These are phyloP conservation scores for Bauhinia variegata DNA, from an alignment of 306 rosid species.

Conservation along the genomic window DNA sequence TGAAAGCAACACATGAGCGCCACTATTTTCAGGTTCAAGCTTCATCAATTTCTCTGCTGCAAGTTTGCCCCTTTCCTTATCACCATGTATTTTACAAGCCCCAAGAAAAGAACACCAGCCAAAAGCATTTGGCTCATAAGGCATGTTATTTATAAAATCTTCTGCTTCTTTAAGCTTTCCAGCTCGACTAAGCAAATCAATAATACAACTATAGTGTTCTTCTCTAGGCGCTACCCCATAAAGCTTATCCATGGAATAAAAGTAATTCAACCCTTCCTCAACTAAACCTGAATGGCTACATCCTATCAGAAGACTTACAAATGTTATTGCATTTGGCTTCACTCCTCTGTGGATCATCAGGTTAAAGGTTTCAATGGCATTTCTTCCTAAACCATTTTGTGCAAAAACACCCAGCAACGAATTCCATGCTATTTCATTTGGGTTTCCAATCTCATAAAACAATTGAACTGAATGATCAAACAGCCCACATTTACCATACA, in stretches of 20 bases:
- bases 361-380: conserved; percentile 39
- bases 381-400: conserved; percentile 61
- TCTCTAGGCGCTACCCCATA: conserved; percentile 55
- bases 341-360: conserved; percentile 47
- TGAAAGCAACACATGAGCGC: conserved; percentile 57
- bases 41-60: conserved; percentile 56
- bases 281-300: conserved; percentile 65
- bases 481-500: conserved; percentile 68
- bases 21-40: conserved; percentile 61
- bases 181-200: conserved; percentile 57
- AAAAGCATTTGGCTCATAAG: conserved; percentile 59
- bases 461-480: conserved; percentile 48
- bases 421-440: conserved; percentile 55
- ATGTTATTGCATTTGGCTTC: conserved; percentile 57
- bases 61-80: conserved; percentile 54
- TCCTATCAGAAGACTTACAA: conserved; percentile 52
- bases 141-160: conserved; percentile 56
- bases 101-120: conserved; percentile 69
- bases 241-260: conserved; percentile 52
- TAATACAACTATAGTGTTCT: conserved; percentile 58
- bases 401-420: conserved; percentile 53
- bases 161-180: conserved; percentile 59
- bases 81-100: conserved; percentile 56
- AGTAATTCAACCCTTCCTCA: conserved; percentile 53
- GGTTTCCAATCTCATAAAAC: conserved; percentile 43